Base-by-base conservation (phyloP, 352 stramenopile genomes). In the Phytopythium litorale region DNA sequence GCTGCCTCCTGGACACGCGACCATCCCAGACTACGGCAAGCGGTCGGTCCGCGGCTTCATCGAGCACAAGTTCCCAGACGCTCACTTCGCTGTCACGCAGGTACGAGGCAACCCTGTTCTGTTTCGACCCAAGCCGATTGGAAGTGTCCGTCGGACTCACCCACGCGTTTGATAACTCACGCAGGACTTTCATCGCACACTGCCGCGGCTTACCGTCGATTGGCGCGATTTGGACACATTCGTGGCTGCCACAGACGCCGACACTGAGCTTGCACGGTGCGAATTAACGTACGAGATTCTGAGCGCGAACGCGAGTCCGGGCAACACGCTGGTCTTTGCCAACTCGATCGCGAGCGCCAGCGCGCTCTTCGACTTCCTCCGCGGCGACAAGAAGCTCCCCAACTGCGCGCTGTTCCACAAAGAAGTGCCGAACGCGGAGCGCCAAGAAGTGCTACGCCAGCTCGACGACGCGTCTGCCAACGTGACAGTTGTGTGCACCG, bases 1-100 rank as follows among this genome's bases (percentile, higher is more conserved):
- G 45, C 46, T 52, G 12, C 4, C 8, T 15, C 23, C 1, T 4
- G 21, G 21, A 48, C 64, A 89, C 68, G 85, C 85, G 18, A 94
- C 85, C 30, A 91, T 94, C 64, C 83, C 82, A 42, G 75, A 90
- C 62, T 92, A 94, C 51, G 85, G 85, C 56, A 88, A 88, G 60
- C 68, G 78, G 0, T 91, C 85, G 0, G 81, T 91, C 32, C 78
- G 73, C 11, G 68, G 81, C 35, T 92, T 78, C 63, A 83, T 94
- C 60, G 67, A 87, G 54, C 75, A 90, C 69, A 94, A 91, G 73
- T 92, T 92, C 65, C 83, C 85, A 1, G 62, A 68, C 5, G 72
- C 79, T 0, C 60, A 73, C 3, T 90, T 90, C 45, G 80, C 78
- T 42, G 74, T 87, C 54, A 94, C 85, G 9, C 62, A 87, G 60